Base-by-base conservation (phyloP, 805 yeast species). In the Kuraishia piskuri region DNA sequence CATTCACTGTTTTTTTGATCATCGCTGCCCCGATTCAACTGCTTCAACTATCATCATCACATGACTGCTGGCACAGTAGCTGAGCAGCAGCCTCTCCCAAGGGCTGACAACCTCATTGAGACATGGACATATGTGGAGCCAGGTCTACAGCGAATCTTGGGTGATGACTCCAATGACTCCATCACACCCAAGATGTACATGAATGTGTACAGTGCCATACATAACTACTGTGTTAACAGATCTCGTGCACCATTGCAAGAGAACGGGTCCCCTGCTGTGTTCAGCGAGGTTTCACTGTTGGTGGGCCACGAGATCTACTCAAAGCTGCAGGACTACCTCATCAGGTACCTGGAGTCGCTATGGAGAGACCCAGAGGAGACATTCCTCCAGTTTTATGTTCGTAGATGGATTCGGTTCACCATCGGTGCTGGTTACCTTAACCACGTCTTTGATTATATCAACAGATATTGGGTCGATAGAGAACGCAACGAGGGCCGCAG, bases 381-480 rank as follows among this genome's bases (percentile, higher is more conserved):
- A 1, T 86, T 90, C 61, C 73, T 91, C 53, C 86, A 84, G 56
- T 89, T 88, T 64, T 94, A 94, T 63, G 96, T 89, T 48, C 77
- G 83, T 63, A 82, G 86, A 58, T 95, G 98, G 97, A 83, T 83
- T 57, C 79, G 98, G 56, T 94, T 79, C 66, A 82, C 95, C 22
- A 83, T 89, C 52, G 98, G 98, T 24, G 96, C 98, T 1, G 87
- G 90, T 17, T 88, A 89, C 68, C 71, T 94, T 66, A 90, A 90
- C 67, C 94, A 95, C 66, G 91, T 95, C 5, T 88, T 94, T 63
- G 97, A 92, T 67, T 94, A 94, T 69, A 83, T 94, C 80, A 94
- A 94, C 69, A 80, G 98, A 57, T 94, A 92, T 70, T 94, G 99
- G 99, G 97, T 95, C 48, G 88, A 87, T 61, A 91, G 95, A 64